Evolutionary conservation across 2,329 filamentous ascomycete genomes (phyloP).

Genomic region (Pezicula neosporulosa): DNA sequence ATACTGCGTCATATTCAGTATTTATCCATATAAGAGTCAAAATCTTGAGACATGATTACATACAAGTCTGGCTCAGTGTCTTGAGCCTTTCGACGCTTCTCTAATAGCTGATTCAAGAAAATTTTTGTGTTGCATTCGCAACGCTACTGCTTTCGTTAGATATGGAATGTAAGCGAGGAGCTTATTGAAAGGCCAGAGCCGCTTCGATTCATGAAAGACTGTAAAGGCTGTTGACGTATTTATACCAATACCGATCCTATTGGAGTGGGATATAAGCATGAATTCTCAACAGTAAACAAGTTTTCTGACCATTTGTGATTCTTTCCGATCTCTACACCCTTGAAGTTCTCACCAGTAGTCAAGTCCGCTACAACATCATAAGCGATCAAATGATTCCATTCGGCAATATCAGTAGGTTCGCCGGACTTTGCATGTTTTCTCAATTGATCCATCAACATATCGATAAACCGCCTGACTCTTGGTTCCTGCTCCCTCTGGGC

Average conservation of each 20-base stretch:
- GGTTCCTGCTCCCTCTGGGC: constrained; percentile 24
- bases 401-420: neutral
- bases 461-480: constrained; percentile 26
- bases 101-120: neutral
- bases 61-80: neutral
- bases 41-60: neutral
- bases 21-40: neutral
- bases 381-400: neutral
- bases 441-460: constrained; percentile 16
- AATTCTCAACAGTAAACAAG: neutral
- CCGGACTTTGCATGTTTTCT: constrained; percentile 18
- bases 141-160: neutral
- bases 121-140: neutral
- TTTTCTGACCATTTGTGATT: neutral
- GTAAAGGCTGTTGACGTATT: neutral
- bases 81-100: neutral
- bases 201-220: neutral
- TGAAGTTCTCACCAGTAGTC: neutral
- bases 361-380: neutral
- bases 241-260: neutral
- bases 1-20: neutral
- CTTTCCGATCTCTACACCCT: neutral
- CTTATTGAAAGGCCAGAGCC: neutral
- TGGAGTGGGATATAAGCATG: neutral
- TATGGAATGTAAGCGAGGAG: neutral